Evolutionary conservation across 164 flowering plant genomes (phyloP), one percentile per base, ranked within the genome.

Genomic region (Chloranthus sessilifolius): DNA sequence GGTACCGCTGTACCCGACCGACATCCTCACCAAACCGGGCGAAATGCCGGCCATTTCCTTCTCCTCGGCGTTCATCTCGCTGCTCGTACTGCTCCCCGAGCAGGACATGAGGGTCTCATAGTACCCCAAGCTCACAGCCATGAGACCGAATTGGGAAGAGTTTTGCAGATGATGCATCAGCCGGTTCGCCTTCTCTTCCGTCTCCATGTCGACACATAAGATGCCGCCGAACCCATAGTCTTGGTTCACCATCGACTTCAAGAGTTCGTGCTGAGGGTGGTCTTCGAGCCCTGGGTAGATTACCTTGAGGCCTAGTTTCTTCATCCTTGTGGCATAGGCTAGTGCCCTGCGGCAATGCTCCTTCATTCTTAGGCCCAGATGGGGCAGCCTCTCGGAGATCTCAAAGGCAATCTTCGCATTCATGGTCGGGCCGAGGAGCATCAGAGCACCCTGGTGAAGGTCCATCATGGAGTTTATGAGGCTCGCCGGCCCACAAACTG

Each of bases 91-190:
- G 43, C 87, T 85, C 0, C 96, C 87, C 0, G 98, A 92, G 74
- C 96, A 88, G 0, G 98, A 92, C 95, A 92, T 88, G 19, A 92
- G 81, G 2, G 98, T 92, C 69, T 92, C 98, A 22, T 85, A 79
- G 75, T 88, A 92, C 4, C 98, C 98, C 71, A 91, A 52, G 55
- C 98, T 88, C 20, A 91, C 98, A 0, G 95, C 96, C 84, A 91
- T 85, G 68, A 91, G 60, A 58, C 98, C 98, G 23, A 88, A 91
- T 35, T 83, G 90, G 5, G 83, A 67, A 65, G 9, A 50, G 55
- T 91, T 88, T 45, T 91, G 98, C 34, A 91, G 53, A 5, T 61
- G 64, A 68, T 72, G 36, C 98, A 91, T 88, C 43, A 85, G 37
- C 31, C 65, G 38, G 68, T 85, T 75, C 0, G 98, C 98, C 39